phyloP scores from a whole-genome alignment of 2,329 filamentous ascomycete species.

The Talaromyces sp. region DNA sequence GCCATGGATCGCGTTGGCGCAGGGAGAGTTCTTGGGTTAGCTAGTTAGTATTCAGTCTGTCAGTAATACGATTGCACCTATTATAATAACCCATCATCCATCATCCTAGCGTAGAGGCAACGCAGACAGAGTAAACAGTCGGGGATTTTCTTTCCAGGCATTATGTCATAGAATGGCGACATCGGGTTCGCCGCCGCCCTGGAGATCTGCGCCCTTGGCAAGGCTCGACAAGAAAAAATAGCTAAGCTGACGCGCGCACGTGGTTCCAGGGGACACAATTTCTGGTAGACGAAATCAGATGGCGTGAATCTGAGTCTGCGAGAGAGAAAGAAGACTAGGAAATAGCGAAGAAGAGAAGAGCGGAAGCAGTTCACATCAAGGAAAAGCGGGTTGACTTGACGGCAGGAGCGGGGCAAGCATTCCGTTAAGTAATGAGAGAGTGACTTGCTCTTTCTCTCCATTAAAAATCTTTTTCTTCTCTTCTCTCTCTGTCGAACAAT shows the following conservation, averaged over 20 bases:
- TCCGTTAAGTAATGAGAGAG: neutral
- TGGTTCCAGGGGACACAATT: neutral
- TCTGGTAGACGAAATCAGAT: neutral
- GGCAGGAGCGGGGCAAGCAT: neutral
- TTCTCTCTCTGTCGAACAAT: neutral
- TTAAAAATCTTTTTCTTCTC: neutral
- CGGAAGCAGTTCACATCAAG: neutral
- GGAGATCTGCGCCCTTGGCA: neutral
- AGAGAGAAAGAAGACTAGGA: neutral
- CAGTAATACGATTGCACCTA: neutral
- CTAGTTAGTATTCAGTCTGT: neutral
- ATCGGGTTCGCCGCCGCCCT: neutral
- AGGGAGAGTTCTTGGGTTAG: slow-evolving; percentile 37
- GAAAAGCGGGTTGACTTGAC: neutral
- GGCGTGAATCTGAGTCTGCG: too few species aligned
- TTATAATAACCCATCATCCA: too few species aligned
- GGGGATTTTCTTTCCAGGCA: neutral
- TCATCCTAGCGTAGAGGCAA: neutral
- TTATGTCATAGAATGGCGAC: neutral
- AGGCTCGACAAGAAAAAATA: neutral
- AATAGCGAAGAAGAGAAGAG: neutral
- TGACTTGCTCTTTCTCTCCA: neutral
- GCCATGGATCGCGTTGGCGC: slow-evolving; percentile 36
- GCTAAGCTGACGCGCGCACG: neutral
- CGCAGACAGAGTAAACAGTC: too few species aligned